phyloP scores from a whole-genome alignment of 768 basidiomycete genomes.

The Chalciporus pseudorubinellus region DNA sequence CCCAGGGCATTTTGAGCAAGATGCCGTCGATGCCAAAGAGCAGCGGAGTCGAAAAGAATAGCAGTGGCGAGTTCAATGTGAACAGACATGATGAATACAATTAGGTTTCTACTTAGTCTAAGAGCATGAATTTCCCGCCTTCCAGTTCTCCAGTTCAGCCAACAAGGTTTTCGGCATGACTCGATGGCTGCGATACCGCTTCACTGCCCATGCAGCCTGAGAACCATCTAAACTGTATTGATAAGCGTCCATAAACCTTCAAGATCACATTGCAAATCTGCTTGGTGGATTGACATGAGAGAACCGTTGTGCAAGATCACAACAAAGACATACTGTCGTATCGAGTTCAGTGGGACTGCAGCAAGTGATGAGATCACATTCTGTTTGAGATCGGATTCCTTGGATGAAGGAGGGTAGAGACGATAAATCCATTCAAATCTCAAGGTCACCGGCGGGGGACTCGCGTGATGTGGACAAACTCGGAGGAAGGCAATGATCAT shows the following conservation, averaged over 20 bases:
- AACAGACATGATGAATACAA: too few relatives aligned
- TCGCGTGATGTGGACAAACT: too few relatives aligned
- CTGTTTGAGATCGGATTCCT: background rate
- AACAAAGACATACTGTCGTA: background rate
- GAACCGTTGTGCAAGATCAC: background rate
- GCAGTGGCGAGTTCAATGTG: too few relatives aligned
- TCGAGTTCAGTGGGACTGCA: background rate
- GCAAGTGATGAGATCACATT: background rate
- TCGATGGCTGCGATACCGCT: conserved; percentile 23
- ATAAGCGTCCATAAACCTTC: conserved; percentile 28
- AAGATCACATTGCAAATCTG: conserved; percentile 26
- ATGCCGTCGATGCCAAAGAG: background rate
- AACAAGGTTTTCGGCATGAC: conserved; percentile 16
- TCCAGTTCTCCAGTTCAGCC: background rate
- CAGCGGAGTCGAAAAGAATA: too few relatives aligned
- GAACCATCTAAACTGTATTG: conserved; percentile 16
- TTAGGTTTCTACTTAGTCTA: background rate
- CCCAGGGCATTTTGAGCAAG: background rate
- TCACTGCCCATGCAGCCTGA: conserved; percentile 26
- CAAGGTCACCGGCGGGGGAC: too few relatives aligned
- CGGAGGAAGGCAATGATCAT: too few relatives aligned
- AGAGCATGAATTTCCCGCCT: background rate
- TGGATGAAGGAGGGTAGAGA: conserved; percentile 5
- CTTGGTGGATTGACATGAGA: too few relatives aligned
- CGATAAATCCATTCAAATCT: conserved; percentile 22